Base-by-base conservation (phyloP, 2,329 filamentous ascomycete species). In the Davidsoniella eucalypti region DNA sequence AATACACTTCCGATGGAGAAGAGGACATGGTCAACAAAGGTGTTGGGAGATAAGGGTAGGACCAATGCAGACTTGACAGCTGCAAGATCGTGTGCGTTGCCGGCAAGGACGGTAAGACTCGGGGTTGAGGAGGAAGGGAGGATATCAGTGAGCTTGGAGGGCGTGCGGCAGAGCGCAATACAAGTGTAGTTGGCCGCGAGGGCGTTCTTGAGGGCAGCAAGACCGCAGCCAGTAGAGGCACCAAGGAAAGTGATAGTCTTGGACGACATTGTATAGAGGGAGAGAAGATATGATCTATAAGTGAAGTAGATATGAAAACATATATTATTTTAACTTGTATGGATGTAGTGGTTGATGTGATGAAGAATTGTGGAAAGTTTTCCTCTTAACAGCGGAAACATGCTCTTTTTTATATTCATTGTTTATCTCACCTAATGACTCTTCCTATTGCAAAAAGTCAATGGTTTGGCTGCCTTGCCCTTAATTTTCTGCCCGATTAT, bases 231-330 rank as follows among this genome's bases (percentile, higher is more conserved):
- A 33, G 66, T 68, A 18, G 69, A 75, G 40, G 72, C 69, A 52
- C 74, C 74, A 49, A 76, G 65, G 62, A 77, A 73, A 42, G 69
- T 65, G 50, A 75, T 59, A 3, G 69, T 66, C 54, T 69, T 45
- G 3, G 50, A 16, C 17, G 49, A 25, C 23, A 33, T 43, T 33
- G 29, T 18, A 2, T 16, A 12, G 40, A 23, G 6, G 8, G 14
- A 25, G 5, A 12, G 8, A 9, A 3, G 12, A 4, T 9, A 33
- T 33, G 29, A 33, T 12, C 12, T 9, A 33, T 33, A 9, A 4
- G 29, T 3, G 29, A 33, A 18, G 18, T 12, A 9, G 7, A 33
- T 23, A 33, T 33, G 12, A 3, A 9, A 33, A 33, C 1, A 33
- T 33, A 33, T 33, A 9, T 9, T 2, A 5, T 12, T 29, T 29